These are phyloP conservation scores for Glaciozyma martinii DNA, from an alignment of 768 basidiomycete genomes.

Conservation along the genomic window DNA sequence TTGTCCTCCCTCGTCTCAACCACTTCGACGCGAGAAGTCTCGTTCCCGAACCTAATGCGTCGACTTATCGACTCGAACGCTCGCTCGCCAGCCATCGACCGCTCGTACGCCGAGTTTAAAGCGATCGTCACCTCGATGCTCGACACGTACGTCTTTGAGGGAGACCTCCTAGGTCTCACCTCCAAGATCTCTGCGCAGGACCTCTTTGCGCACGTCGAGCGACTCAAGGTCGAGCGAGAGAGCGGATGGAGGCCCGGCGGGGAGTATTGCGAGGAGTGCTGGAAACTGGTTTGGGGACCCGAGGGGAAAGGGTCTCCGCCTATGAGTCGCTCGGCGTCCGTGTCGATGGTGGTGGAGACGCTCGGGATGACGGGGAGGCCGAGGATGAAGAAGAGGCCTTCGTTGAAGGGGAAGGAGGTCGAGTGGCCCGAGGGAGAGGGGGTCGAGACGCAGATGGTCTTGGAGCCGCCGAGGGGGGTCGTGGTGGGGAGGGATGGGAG, in stretches of 20 bases:
- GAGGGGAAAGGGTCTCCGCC: slow-evolving; percentile 15
- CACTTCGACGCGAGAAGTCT: slow-evolving; percentile 65
- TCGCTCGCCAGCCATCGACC: slow-evolving; percentile 50
- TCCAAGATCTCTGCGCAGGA: slow-evolving; percentile 73
- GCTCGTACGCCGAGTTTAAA: slow-evolving; percentile 74
- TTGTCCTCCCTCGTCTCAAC: slow-evolving; percentile 77
- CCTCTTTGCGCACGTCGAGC: slow-evolving; percentile 62
- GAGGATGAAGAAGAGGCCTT: slow-evolving; percentile 25
- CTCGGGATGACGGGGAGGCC: slow-evolving; percentile 23
- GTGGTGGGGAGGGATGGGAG: slow-evolving; percentile 25
- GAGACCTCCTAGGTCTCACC: slow-evolving; percentile 77
- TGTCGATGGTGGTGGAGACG: slow-evolving; percentile 23
- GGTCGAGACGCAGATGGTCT: background rate
- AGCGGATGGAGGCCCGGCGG: slow-evolving; percentile 37
- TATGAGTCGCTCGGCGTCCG: slow-evolving; percentile 23
- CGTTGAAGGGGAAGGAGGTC: slow-evolving; percentile 33
- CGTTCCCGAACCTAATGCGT: slow-evolving; percentile 87
- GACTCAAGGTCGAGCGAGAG: slow-evolving; percentile 40
- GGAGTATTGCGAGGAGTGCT: slow-evolving; percentile 30
- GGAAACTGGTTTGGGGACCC: slow-evolving; percentile 27
- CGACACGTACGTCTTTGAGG: slow-evolving; percentile 84
- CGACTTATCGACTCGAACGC: slow-evolving; percentile 69
- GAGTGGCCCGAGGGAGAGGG: slow-evolving; percentile 17
- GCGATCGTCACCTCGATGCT: slow-evolving; percentile 89
- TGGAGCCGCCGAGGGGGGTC: slow-evolving; percentile 6